Conservation (phyloP, 192 early-diverging fungal species). For the Podila minutissima region DNA sequence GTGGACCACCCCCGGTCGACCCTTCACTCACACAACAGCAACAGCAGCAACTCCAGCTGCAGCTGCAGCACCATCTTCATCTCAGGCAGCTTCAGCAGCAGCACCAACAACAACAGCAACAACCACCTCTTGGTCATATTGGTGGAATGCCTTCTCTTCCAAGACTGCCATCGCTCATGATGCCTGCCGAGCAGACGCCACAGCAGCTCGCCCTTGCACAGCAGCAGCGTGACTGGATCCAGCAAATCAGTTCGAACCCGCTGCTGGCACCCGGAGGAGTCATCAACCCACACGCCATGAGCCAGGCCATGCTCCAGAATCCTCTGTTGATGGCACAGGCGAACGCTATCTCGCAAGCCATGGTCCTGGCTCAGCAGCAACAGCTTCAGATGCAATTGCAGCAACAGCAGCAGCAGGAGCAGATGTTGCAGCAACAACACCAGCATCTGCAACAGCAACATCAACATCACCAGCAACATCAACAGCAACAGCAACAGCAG, state of each 20-base stretch:
- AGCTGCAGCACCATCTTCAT: slow-evolving; percentile 44
- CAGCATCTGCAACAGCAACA: slow-evolving; percentile 25
- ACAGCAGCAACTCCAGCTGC: slow-evolving; percentile 46
- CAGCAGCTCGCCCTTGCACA: slow-evolving; percentile 19
- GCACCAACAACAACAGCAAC: slow-evolving; percentile 42
- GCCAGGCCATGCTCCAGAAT: slow-evolving; percentile 26
- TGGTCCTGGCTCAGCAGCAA: slow-evolving; percentile 34
- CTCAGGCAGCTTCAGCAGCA: slow-evolving; percentile 48
- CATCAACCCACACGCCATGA: slow-evolving; percentile 27
- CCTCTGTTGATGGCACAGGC: slow-evolving; percentile 26
- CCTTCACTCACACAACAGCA: slow-evolving; percentile 41
- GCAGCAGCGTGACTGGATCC: slow-evolving; percentile 23
- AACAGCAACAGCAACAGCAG: slow-evolving; percentile 11
- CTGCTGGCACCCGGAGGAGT: slow-evolving; percentile 14
- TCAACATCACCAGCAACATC: slow-evolving; percentile 12
- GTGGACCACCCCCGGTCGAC: slow-evolving; percentile 17
- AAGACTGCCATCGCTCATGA: slow-evolving; percentile 2
- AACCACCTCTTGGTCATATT: slow-evolving; percentile 7
- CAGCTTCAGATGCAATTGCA: slow-evolving; percentile 16
- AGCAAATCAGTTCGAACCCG: slow-evolving; percentile 21
- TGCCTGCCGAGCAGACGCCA: slow-evolving; percentile 6
- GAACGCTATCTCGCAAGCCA: slow-evolving; percentile 23
- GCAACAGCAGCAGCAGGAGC: slow-evolving; percentile 25
- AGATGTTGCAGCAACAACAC: slow-evolving; percentile 13
- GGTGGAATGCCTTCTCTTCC: slow-evolving; percentile 2